These are phyloP conservation scores for Baorangia bicolor DNA, from an alignment of 768 basidiomycete genomes.

Conservation along the genomic window DNA sequence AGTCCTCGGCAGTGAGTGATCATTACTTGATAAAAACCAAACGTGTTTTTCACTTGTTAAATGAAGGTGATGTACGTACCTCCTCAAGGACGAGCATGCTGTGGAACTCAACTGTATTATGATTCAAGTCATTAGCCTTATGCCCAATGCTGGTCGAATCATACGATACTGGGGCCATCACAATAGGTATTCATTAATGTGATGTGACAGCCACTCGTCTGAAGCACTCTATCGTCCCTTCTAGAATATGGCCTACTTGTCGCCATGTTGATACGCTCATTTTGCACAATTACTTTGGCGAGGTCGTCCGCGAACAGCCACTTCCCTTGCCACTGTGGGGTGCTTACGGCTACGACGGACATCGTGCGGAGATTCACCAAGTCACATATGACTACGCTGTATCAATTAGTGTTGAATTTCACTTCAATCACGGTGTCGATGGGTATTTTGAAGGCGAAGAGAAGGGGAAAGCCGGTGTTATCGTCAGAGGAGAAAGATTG, in stretches of 20 bases:
- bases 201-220: constrained; percentile 7
- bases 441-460: constrained; percentile 18
- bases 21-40: not conserved
- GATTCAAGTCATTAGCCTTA: constrained; percentile 17
- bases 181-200: constrained; percentile 17
- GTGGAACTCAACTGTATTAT: not conserved
- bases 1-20: constrained; percentile 14
- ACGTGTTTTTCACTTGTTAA: constrained; percentile 7
- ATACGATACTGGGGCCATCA: constrained; percentile 25
- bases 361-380: constrained; percentile 26
- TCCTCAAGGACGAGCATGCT: not conserved
- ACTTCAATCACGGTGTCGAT: constrained; percentile 16
- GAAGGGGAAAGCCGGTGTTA: constrained; percentile 12
- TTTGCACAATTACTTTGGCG: constrained; percentile 22
- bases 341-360: constrained; percentile 26
- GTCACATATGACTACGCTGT: constrained; percentile 21
- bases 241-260: constrained; percentile 25
- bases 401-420: constrained; percentile 19
- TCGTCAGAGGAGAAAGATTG: constrained; percentile 10
- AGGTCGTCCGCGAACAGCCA: constrained; percentile 18
- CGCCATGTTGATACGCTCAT: constrained; percentile 11
- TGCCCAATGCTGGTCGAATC: constrained; percentile 24
- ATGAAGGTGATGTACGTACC: constrained; percentile 16
- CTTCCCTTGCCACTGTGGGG: constrained; percentile 12
- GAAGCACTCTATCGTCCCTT: constrained; percentile 13